Conservation (phyloP, 148 eudicot species). For the Talinum fruticosum region DNA sequence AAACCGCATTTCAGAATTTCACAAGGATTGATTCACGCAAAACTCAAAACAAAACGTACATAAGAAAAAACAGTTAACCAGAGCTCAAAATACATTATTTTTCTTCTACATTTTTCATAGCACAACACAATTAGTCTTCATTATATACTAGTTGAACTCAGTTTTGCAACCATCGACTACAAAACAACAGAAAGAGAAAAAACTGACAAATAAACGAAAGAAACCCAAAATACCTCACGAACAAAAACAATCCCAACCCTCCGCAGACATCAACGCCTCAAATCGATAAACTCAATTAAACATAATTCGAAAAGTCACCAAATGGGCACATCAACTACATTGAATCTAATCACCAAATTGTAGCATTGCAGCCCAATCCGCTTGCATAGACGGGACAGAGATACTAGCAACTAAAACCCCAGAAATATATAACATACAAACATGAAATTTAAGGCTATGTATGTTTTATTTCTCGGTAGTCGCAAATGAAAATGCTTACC, state of each 20-base stretch:
- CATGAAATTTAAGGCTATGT: too few relatives aligned
- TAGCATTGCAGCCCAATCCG: neutral
- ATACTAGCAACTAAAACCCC: neutral
- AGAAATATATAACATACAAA: too few relatives aligned
- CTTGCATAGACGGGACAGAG: neutral
- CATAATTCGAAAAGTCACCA: neutral
- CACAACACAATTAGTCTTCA: neutral
- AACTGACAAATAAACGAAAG: neutral
- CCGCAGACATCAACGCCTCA: neutral
- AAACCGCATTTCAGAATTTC: neutral
- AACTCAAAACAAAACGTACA: neutral
- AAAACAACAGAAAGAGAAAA: neutral
- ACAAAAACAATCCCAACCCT: neutral
- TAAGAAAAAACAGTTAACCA: neutral
- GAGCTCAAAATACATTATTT: neutral
- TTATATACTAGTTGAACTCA: neutral
- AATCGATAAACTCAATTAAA: neutral
- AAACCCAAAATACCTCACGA: neutral
- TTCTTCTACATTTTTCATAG: neutral
- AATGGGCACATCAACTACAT: neutral
- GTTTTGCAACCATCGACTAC: neutral
- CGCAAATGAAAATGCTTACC: neutral
- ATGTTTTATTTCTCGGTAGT: neutral
- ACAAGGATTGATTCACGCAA: neutral
- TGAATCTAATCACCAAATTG: neutral